Evolutionary conservation across 805 yeast species (phyloP), one percentile per base, ranked within the genome.

Genomic region (Barnettozyma salicaria): DNA sequence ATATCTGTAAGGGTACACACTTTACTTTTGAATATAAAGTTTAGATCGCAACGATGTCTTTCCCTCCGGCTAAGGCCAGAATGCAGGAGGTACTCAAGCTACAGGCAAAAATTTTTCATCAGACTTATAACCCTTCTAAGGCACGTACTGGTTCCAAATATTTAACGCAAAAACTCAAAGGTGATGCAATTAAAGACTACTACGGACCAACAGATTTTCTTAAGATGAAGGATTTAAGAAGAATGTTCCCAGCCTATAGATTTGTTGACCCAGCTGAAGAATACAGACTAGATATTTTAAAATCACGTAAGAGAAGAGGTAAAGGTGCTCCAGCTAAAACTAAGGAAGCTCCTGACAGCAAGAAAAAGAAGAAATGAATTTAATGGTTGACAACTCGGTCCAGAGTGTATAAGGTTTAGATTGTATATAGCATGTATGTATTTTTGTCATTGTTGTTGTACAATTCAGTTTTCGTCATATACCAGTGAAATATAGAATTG

Each of bases 251-350:
- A 4, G 61, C 59, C 24, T 56, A 64, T 42, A 64, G 66, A 36
- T 71, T 84, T 46, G 68, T 71, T 6, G 81, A 82, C 48, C 82
- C 80, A 37, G 76, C 74, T 42, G 94, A 84, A 56, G 74, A 70
- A 29, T 78, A 80, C 60, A 71, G 95, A 60, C 53, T 80, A 43
- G 71, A 51, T 19, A 49, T 54, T 17, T 26, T 51, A 22, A 51
- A 48, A 16, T 45, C 58, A 28, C 71, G 85, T 61, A 83, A 78
- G 68, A 79, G 82, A 72, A 82, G 92, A 75, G 89, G 86, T 61
- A 84, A 84, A 62, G 89, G 90, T 60, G 87, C 92, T 10, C 94
- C 92, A 50, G 75, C 79, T 68, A 84, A 84, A 69, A 75, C 72
- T 63, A 73, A 69, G 50, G 72, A 67, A 47, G 59, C 60, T 19